phyloP scores from a whole-genome alignment of 169 alveolate genomes.

The Perkinsus marinus region DNA sequence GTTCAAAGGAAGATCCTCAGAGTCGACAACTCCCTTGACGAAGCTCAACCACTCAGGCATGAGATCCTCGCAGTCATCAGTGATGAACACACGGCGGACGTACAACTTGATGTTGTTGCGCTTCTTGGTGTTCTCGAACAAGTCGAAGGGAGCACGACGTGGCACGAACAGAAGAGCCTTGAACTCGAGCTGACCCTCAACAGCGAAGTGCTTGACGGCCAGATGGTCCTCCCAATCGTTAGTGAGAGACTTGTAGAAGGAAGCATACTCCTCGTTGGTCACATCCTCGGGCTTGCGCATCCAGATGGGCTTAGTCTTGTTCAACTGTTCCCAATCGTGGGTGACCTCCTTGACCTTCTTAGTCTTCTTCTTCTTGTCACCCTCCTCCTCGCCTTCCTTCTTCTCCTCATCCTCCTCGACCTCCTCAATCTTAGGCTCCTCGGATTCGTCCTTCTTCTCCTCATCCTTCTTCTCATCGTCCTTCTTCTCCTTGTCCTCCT shows the following conservation, averaged over 20 bases:
- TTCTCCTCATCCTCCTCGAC: slow-evolving; percentile 51
- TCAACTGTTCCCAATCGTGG: slow-evolving; percentile 90
- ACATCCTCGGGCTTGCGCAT: slow-evolving; percentile 95
- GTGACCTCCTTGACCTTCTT: slow-evolving; percentile 93
- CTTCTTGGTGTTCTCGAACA: slow-evolving; percentile 97
- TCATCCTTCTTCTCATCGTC: slow-evolving; percentile 34
- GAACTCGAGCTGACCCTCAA: slow-evolving; percentile 92
- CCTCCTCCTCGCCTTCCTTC: slow-evolving; percentile 49
- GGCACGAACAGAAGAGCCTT: slow-evolving; percentile 97
- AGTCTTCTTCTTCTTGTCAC: slow-evolving; percentile 79
- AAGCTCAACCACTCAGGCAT: slow-evolving; percentile 98
- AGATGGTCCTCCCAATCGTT: slow-evolving; percentile 99
- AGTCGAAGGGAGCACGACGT: slow-evolving; percentile 98
- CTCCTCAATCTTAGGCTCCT: slow-evolving; percentile 51
- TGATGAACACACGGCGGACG: slow-evolving; percentile 98
- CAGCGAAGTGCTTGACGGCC: slow-evolving; percentile 94
- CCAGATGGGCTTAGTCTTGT: slow-evolving; percentile 98
- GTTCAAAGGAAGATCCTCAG: slow-evolving; percentile 98
- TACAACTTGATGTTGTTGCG: slow-evolving; percentile 94
- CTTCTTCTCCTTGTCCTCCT: slow-evolving; percentile 46
- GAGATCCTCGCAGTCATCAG: slow-evolving; percentile 99
- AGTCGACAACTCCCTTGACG: slow-evolving; percentile 98
- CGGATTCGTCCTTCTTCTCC: slow-evolving; percentile 47
- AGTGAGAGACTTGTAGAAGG: slow-evolving; percentile 93
- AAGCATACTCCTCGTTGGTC: slow-evolving; percentile 95